A percentile compares a stretch with the other conserved stretches of the same genome.
Evolutionary conservation across 768 basidiomycete genomes (phyloP).

Genomic region (Scleroderma bovista): DNA sequence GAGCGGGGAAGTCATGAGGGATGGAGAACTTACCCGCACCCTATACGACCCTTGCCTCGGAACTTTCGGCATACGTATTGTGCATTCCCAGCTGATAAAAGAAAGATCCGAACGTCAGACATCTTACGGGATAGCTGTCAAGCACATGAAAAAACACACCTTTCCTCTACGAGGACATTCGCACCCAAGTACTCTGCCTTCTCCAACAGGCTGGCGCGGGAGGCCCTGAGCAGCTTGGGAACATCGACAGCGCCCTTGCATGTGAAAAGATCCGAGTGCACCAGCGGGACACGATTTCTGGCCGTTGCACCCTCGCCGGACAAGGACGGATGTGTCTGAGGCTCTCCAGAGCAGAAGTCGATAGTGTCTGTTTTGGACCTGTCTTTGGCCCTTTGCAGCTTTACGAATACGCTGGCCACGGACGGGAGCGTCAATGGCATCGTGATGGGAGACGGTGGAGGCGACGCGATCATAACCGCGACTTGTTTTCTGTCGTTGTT

Average conservation of each 20-base stretch:
- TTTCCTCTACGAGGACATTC: slow-evolving; percentile 63
- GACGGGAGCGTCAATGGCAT: slow-evolving; percentile 21
- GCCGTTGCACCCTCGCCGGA: slow-evolving; percentile 22
- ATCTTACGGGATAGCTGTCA: not conserved
- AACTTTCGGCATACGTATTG: slow-evolving; percentile 49
- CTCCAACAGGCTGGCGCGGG: slow-evolving; percentile 46
- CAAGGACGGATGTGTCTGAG: slow-evolving; percentile 33
- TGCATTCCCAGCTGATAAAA: slow-evolving; percentile 54
- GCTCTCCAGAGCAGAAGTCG: slow-evolving; percentile 33
- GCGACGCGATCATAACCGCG: slow-evolving; percentile 12
- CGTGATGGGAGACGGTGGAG: slow-evolving; percentile 18
- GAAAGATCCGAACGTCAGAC: not conserved
- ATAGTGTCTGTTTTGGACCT: slow-evolving; percentile 23
- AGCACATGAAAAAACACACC: slow-evolving; percentile 39
- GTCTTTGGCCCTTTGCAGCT: slow-evolving; percentile 39
- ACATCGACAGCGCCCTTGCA: slow-evolving; percentile 63
- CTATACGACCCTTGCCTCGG: slow-evolving; percentile 47
- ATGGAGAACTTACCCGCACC: slow-evolving; percentile 44
- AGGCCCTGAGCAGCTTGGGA: slow-evolving; percentile 48
- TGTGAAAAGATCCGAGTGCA: slow-evolving; percentile 41
- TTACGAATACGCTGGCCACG: slow-evolving; percentile 53
- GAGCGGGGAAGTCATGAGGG: not conserved
- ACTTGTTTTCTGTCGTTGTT: not conserved
- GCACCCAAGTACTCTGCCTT: slow-evolving; percentile 45
- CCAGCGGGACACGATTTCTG: slow-evolving; percentile 27